Percentiles rank a stretch among this genome's conserved stretches.
Conservation (phyloP, 2,329 filamentous ascomycete species). For the Fusarium sp. region DNA sequence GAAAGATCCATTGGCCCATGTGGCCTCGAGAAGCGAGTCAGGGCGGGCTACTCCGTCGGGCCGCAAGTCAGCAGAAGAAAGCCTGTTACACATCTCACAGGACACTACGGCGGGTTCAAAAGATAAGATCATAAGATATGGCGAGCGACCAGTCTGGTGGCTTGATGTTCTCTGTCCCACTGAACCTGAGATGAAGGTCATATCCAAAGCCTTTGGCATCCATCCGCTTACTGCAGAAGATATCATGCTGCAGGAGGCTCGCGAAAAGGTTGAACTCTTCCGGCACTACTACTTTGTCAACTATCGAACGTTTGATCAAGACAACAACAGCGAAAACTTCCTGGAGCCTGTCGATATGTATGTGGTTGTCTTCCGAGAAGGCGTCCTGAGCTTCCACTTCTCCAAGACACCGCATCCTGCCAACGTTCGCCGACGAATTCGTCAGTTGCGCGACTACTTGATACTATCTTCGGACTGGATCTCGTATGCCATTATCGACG, state of each 20-base stretch:
- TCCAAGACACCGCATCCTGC: constrained; percentile 95
- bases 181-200: constrained; percentile 93
- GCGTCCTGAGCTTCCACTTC: constrained; percentile 96
- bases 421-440: constrained; percentile 92
- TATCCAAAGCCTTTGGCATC: constrained; percentile 93
- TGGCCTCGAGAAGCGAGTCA: constrained; percentile 51
- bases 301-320: constrained; percentile 97
- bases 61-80: constrained; percentile 52
- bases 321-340: constrained; percentile 88
- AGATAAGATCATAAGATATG: constrained; percentile 68
- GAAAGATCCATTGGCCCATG: constrained; percentile 48
- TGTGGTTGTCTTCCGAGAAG: constrained; percentile 94
- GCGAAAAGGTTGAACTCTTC: constrained; percentile 98
- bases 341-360: constrained; percentile 98
- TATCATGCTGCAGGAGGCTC: constrained; percentile 96
- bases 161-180: constrained; percentile 92
- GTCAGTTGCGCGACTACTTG: constrained; percentile 93
- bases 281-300: constrained; percentile 99
- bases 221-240: constrained; percentile 96
- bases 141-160: constrained; percentile 95
- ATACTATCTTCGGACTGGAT: constrained; percentile 97
- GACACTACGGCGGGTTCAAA: constrained; percentile 32
- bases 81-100: constrained; percentile 29
- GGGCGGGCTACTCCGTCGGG: constrained; percentile 62
- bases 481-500: constrained; percentile 96